Evolutionary conservation across 2,329 filamentous ascomycete genomes (phyloP).

Genomic region (Calcarisporium arbuscula): DNA sequence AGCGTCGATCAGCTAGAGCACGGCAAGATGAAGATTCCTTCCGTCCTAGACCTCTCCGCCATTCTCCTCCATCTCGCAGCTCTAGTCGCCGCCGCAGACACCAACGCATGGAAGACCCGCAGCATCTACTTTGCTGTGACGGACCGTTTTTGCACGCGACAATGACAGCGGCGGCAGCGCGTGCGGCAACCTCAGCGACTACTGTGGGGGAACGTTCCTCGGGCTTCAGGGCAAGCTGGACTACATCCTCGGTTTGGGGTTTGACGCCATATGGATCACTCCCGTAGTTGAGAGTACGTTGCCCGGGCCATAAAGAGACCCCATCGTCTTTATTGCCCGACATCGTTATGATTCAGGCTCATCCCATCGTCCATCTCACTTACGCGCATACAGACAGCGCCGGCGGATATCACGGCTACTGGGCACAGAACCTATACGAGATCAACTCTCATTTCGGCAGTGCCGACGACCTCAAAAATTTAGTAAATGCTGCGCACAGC

Average conservation of each 20-base stretch:
- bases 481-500: constrained; percentile 49
- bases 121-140: constrained; percentile 55
- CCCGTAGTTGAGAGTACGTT: constrained; percentile 43
- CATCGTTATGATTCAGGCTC: too few relatives aligned
- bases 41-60: constrained; percentile 2
- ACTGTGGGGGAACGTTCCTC: constrained; percentile 56
- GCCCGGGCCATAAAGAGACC: too few relatives aligned
- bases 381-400: constrained; percentile 21
- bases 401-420: constrained; percentile 51
- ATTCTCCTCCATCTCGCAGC: constrained; percentile 9
- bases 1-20: too few relatives aligned
- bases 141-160: constrained; percentile 43
- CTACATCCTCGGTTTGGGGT: constrained; percentile 57
- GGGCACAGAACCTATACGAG: constrained; percentile 41
- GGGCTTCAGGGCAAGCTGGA: constrained; percentile 54
- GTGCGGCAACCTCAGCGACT: constrained; percentile 36
- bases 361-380: too few relatives aligned
- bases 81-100: constrained; percentile 23
- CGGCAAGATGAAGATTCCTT: constrained; percentile 4
- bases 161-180: constrained; percentile 36
- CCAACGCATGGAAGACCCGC: constrained; percentile 42
- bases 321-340: too few relatives aligned
- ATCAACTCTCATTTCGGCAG: constrained; percentile 56
- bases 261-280: constrained; percentile 53
- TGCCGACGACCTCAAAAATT: constrained; percentile 48